Evolutionary conservation across 441 rosid species (phyloP).

Genomic region (Corymbia citriodora): DNA sequence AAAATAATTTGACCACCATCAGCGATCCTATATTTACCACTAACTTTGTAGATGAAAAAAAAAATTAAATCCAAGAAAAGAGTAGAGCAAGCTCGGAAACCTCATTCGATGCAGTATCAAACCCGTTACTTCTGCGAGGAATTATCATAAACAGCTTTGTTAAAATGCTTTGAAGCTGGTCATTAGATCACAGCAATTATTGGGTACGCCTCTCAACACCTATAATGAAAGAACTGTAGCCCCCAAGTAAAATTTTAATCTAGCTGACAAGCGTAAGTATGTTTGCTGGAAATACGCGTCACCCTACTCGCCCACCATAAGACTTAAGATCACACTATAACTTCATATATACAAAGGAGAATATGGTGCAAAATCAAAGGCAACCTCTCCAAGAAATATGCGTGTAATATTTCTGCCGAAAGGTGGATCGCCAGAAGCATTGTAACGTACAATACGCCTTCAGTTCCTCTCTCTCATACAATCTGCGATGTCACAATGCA

Average conservation of each 20-base stretch:
- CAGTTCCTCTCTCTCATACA: not conserved
- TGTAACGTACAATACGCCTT: not conserved
- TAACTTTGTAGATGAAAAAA: no score
- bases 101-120: not conserved
- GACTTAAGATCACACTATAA: not conserved
- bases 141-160: no score
- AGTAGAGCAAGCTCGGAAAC: not conserved
- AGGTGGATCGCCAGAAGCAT: not conserved
- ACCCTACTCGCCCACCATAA: not conserved
- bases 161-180: not conserved
- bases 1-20: not conserved
- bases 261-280: not conserved
- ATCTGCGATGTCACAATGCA: not conserved
- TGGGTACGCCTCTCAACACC: not conserved
- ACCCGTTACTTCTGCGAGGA: not conserved
- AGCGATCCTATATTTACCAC: no score
- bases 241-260: not conserved
- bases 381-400: not conserved
- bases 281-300: not conserved
- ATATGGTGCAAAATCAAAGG: not conserved
- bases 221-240: not conserved
- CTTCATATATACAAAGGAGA: not conserved
- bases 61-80: not conserved
- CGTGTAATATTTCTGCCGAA: not conserved
- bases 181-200: not conserved